A percentile compares a stretch with the other conserved stretches of the same genome.
phyloP scores from a whole-genome alignment of 768 basidiomycete species.

The Suillus fuscotomentosus region DNA sequence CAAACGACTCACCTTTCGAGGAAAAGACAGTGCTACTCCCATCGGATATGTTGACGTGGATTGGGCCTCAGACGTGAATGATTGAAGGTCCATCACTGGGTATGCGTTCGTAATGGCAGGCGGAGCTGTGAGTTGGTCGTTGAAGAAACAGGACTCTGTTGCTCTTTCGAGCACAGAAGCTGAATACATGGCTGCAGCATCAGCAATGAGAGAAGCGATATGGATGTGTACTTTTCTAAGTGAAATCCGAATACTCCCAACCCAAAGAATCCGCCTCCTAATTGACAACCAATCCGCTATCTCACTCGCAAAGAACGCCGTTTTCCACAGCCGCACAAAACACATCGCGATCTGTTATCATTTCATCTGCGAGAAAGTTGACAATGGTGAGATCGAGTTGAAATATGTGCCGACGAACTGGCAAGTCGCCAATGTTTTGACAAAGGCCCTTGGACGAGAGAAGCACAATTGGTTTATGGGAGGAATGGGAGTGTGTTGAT shows the following conservation, averaged over 20 bases:
- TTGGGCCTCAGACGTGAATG: neutral
- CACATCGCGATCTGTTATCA: conserved; percentile 5
- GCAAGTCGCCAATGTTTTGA: neutral
- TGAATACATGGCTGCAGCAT: too few species aligned
- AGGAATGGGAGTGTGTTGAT: too few species aligned
- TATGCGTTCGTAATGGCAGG: conserved; percentile 32
- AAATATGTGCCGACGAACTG: neutral
- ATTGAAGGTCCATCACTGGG: conserved; percentile 19
- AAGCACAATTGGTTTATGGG: neutral
- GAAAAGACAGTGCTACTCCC: too few species aligned
- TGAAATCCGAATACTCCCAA: conserved; percentile 16
- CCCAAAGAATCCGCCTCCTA: conserved; percentile 10
- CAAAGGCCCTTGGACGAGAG: neutral
- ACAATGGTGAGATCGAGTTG: neutral
- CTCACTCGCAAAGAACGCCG: neutral
- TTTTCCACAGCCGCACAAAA: conserved; percentile 1
- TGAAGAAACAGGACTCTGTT: conserved; percentile 9
- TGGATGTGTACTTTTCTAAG: conserved; percentile 3
- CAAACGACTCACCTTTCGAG: too few species aligned
- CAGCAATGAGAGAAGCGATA: too few species aligned
- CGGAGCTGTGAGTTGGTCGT: conserved; percentile 38
- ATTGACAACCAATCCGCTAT: conserved; percentile 9
- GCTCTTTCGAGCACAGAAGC: conserved; percentile 36
- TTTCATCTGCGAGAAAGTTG: conserved; percentile 4
- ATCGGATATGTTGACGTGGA: too few species aligned